phyloP scores from a whole-genome alignment of 2,329 filamentous ascomycete species.

The Pseudocercospora cruenta region DNA sequence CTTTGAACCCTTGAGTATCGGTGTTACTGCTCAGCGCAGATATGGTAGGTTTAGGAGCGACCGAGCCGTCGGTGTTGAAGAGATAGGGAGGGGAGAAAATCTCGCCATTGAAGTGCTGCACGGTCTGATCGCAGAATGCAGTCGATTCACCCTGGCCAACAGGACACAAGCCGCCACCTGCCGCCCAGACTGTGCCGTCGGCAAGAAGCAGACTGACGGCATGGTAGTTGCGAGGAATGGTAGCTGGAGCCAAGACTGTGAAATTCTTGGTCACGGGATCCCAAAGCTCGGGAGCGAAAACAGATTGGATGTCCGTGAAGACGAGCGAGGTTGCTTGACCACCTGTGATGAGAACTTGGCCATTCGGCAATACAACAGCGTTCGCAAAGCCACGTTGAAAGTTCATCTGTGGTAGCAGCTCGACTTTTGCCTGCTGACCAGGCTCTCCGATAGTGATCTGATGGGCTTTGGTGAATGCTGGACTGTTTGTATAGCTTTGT shows the following conservation, averaged over 20 bases:
- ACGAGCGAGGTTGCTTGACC: constrained; percentile 29
- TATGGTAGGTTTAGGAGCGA: constrained; percentile 50
- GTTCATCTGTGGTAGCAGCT: constrained; percentile 33
- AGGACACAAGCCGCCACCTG: constrained; percentile 58
- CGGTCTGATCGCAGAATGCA: constrained; percentile 37
- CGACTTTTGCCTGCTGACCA: constrained; percentile 24
- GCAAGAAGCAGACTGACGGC: constrained; percentile 54
- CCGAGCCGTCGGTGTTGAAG: constrained; percentile 49
- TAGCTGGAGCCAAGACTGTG: constrained; percentile 23
- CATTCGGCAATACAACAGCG: constrained; percentile 40
- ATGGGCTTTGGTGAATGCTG: constrained; percentile 51
- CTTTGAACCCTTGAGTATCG: constrained; percentile 13
- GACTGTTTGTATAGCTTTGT: constrained; percentile 49
- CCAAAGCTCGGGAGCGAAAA: constrained; percentile 28
- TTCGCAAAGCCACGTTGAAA: constrained; percentile 37
- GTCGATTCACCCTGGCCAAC: constrained; percentile 11
- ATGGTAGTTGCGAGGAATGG: constrained; percentile 56
- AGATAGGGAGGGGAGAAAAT: constrained; percentile 62
- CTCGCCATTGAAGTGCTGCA: constrained; percentile 59
- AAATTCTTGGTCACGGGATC: constrained; percentile 27
- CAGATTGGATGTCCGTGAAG: constrained; percentile 30
- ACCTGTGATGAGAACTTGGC: constrained; percentile 41
- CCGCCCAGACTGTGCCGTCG: constrained; percentile 56
- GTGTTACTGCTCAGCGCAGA: constrained; percentile 35
- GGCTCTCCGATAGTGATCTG: constrained; percentile 52